Percentiles rank a stretch among this genome's conserved stretches.
These are phyloP conservation scores for Pseudogymnoascus sp. DNA, from an alignment of 2,329 filamentous ascomycete species.

Conservation along the genomic window DNA sequence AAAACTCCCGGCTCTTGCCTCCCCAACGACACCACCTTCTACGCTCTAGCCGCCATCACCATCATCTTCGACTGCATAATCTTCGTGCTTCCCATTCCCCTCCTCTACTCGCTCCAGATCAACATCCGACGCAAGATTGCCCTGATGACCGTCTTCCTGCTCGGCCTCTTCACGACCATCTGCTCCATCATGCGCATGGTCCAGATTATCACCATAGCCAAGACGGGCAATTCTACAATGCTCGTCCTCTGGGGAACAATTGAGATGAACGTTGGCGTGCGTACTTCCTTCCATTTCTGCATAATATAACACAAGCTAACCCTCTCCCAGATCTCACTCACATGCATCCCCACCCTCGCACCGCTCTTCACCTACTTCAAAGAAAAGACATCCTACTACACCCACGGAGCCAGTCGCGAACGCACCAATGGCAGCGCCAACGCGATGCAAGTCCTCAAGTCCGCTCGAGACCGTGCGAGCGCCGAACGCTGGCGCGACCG, in stretches of 20 bases:
- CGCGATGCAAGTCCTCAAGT: not conserved
- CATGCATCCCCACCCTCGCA: conserved; percentile 18
- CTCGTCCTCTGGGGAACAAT: conserved; percentile 51
- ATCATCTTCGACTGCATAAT: conserved; percentile 34
- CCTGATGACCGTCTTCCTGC: conserved; percentile 39
- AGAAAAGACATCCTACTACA: conserved; percentile 14
- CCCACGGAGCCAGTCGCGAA: not conserved
- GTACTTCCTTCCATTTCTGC: conserved; percentile 19
- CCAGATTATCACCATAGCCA: conserved; percentile 46
- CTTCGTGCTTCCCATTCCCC: conserved; percentile 33
- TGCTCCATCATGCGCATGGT: conserved; percentile 48
- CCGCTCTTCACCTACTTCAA: conserved; percentile 17
- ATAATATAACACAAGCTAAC: not conserved
- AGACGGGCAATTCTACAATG: conserved; percentile 51
- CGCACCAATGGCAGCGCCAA: not conserved
- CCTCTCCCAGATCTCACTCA: conserved; percentile 17
- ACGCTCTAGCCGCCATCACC: conserved; percentile 31
- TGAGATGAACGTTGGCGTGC: conserved; percentile 52
- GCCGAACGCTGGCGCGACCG: conserved; percentile 8
- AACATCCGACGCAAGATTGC: conserved; percentile 31
- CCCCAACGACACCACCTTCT: conserved; percentile 31
- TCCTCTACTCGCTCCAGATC: conserved; percentile 32
- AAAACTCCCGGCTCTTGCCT: conserved; percentile 30
- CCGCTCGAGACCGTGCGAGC: not conserved
- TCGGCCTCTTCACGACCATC: conserved; percentile 50